Conservation (phyloP, 2,329 filamentous ascomycete genomes). For the Leptographium flavum region DNA sequence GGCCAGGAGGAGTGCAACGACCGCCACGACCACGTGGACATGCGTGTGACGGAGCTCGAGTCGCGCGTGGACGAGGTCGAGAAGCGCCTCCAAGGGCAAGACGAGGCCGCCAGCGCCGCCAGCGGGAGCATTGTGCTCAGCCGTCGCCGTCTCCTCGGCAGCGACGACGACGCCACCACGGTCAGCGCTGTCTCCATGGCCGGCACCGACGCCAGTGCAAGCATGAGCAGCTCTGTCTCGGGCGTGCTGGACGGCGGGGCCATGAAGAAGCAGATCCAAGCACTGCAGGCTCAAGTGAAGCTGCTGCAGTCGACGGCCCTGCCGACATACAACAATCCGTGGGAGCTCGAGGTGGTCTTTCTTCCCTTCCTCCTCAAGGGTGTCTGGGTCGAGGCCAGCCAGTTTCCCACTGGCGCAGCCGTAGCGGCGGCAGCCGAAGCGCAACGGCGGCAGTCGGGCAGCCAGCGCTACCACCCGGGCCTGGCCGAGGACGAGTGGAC, state of each 20-base stretch:
- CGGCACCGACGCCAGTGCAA: slow-evolving; percentile 24
- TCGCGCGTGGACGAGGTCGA: slow-evolving; percentile 46
- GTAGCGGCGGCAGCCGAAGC: slow-evolving; percentile 7
- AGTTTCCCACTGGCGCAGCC: slow-evolving; percentile 25
- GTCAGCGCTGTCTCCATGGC: slow-evolving; percentile 28
- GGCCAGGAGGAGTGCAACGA: slow-evolving; percentile 58
- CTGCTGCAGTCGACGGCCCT: slow-evolving; percentile 39
- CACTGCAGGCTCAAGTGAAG: slow-evolving; percentile 33
- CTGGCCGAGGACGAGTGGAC: slow-evolving; percentile 35
- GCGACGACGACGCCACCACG: slow-evolving; percentile 26
- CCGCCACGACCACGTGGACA: slow-evolving; percentile 50
- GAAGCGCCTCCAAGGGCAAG: slow-evolving; percentile 29
- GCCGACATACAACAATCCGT: slow-evolving; percentile 49
- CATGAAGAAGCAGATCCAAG: slow-evolving; percentile 34
- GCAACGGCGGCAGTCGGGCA: slow-evolving; percentile 16
- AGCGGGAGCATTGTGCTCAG: slow-evolving; percentile 19
- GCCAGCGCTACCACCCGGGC: slow-evolving; percentile 14
- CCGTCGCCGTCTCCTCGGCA: slow-evolving; percentile 19
- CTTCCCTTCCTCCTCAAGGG: slow-evolving; percentile 51
- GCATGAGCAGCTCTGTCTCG: neutral
- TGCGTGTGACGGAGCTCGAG: slow-evolving; percentile 56
- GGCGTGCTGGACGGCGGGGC: slow-evolving; percentile 23
- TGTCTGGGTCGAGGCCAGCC: slow-evolving; percentile 35
- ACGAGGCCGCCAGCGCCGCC: slow-evolving; percentile 27
- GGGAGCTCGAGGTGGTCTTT: slow-evolving; percentile 65